Evolutionary conservation across 192 early-diverging fungal genomes (phyloP), one percentile per base, ranked within the genome.

Genomic region (Coemansia sp.): DNA sequence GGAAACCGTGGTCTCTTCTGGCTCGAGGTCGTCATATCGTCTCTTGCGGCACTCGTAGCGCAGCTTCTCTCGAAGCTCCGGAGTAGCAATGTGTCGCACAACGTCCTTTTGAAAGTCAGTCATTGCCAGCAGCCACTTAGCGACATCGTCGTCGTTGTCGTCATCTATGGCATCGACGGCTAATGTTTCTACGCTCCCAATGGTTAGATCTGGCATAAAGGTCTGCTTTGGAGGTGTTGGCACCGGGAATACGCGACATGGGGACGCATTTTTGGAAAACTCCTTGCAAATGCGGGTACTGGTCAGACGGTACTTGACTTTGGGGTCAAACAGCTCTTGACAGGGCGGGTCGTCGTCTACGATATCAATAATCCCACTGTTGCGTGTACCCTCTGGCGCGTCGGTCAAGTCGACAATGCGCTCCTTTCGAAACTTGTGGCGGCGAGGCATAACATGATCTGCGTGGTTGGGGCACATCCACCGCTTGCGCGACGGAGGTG

Each of bases 401-500:
- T 64, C 73, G 3, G 78, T 75, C 57, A 80, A 63, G 59, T 85
- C 77, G 47, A 85, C 75, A 8, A 84, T 59, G 49, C 75, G 65
- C 42, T 80, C 77, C 54, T 80, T 85, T 69, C 78, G 70, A 63
- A 85, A 80, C 70, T 70, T 77, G 82, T 71, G 74, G 52, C 74
- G 72, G 46, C 78, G 74, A 22, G 41, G 61, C 71, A 80, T 62
- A 9, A 72, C 78, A 27, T 85, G 82, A 46, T 85, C 82, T 15
- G 78, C 82, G 61, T 85, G 82, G 57, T 79, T 80, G 16, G 82
- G 82, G 46, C 82, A 85, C 82, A 85, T 85, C 82, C 82, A 85
- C 40, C 71, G 68, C 40, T 71, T 70, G 42, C 66, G 75, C 22
- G 77, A 59, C 47, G 75, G 78, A 38, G 82, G 82, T 36, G 78